Evolutionary conservation across 2,329 filamentous ascomycete species (phyloP).

Genomic region (Talaromyces albobiverticillius): DNA sequence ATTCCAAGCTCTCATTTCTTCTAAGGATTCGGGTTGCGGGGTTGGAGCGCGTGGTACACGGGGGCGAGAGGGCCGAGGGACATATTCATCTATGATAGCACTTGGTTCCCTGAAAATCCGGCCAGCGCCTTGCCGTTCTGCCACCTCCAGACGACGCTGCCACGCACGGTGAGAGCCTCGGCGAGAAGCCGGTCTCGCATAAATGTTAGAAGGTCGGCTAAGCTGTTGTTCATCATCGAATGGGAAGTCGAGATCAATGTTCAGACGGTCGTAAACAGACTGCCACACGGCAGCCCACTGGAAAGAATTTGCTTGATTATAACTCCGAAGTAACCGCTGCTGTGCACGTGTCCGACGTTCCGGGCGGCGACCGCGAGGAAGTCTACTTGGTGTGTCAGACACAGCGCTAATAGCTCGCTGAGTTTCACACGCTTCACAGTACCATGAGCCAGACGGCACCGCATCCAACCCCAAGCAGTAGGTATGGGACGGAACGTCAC

Average conservation of each 20-base stretch:
- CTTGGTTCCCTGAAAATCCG: slow-evolving; percentile 70
- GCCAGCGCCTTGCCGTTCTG: slow-evolving; percentile 71
- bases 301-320: slow-evolving; percentile 46
- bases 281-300: slow-evolving; percentile 82
- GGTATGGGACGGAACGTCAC: slow-evolving; percentile 85
- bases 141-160: slow-evolving; percentile 80
- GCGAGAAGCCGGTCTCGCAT: slow-evolving; percentile 27
- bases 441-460: slow-evolving; percentile 79
- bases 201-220: slow-evolving; percentile 1
- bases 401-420: slow-evolving; percentile 41
- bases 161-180: slow-evolving; percentile 64
- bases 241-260: slow-evolving; percentile 79
- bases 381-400: slow-evolving; percentile 32
- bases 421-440: slow-evolving; percentile 75
- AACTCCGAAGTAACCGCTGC: slow-evolving; percentile 39
- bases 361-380: slow-evolving; percentile 42
- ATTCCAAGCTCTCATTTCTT: slow-evolving; percentile 84
- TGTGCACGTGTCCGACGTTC: slow-evolving; percentile 48
- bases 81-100: slow-evolving; percentile 54
- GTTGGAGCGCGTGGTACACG: slow-evolving; percentile 36
- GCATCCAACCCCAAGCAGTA: slow-evolving; percentile 81
- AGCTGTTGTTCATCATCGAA: slow-evolving; percentile 69
- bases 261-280: slow-evolving; percentile 75
- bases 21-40: slow-evolving; percentile 67
- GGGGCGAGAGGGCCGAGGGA: slow-evolving; percentile 39